Conservation (phyloP, 1,284 basidiomycete species). For the Sporisorium scitamineum region DNA sequence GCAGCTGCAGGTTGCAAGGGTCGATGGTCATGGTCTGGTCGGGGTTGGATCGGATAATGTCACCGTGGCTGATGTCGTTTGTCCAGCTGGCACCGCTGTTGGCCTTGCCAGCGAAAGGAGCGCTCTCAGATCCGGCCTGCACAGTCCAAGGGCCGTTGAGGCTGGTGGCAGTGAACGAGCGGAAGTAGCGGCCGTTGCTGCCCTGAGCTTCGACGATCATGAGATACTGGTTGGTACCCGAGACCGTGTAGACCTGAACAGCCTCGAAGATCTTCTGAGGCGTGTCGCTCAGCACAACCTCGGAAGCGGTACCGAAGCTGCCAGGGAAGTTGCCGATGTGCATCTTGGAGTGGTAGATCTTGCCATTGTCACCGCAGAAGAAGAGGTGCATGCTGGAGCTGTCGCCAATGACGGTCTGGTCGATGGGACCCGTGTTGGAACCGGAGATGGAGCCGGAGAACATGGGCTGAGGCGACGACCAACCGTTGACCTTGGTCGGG, state of each 20-base stretch:
- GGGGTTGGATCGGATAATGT: conserved; percentile 32
- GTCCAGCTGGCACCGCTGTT: conserved; percentile 34
- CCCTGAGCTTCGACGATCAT: conserved; percentile 40
- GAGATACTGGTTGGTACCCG: conserved; percentile 36
- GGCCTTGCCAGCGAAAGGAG: conserved; percentile 42
- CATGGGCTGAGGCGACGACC: conserved; percentile 20
- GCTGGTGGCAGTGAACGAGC: conserved; percentile 28
- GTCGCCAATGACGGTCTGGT: conserved; percentile 39
- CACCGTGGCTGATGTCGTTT: conserved; percentile 41
- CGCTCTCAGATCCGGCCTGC: conserved; percentile 27
- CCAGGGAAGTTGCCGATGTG: conserved; percentile 26
- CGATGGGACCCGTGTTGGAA: conserved; percentile 23
- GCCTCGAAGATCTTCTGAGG: conserved; percentile 25
- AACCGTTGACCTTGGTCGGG: conserved; percentile 29
- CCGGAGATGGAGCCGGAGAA: conserved; percentile 17
- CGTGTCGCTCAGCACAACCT: conserved; percentile 32
- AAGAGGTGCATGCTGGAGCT: conserved; percentile 29
- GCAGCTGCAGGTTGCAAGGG: conserved; percentile 27
- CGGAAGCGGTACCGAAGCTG: conserved; percentile 14
- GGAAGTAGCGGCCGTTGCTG: conserved; percentile 31
- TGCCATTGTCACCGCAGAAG: conserved; percentile 35
- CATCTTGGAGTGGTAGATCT: conserved; percentile 40
- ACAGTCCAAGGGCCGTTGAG: conserved; percentile 30
- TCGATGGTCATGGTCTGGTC: conserved; percentile 43
- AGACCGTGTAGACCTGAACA: conserved; percentile 36